Percentiles rank a stretch among this genome's conserved stretches.
Evolutionary conservation across 2,329 filamentous ascomycete genomes (phyloP).

Genomic region (Annulohypoxylon truncatum): DNA sequence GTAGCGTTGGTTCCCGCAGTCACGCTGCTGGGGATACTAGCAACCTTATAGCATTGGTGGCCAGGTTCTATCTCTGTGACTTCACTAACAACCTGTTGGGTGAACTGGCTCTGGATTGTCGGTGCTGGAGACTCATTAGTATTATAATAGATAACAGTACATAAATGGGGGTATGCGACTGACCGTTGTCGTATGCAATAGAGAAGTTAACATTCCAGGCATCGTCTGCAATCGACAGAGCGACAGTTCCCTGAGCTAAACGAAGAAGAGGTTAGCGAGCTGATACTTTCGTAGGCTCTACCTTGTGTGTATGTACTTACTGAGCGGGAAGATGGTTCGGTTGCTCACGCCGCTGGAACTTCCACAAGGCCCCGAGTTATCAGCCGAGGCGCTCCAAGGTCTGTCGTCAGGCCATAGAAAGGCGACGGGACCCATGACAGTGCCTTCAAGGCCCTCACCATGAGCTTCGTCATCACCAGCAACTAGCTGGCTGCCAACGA

Average conservation of each 20-base stretch:
- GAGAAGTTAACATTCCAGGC: slow-evolving; percentile 62
- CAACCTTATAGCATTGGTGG: slow-evolving; percentile 54
- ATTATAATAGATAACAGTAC: background rate
- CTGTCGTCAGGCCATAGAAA: slow-evolving; percentile 67
- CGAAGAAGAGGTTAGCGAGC: background rate
- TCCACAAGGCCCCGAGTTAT: slow-evolving; percentile 65
- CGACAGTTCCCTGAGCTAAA: slow-evolving; percentile 61
- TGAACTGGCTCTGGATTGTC: slow-evolving; percentile 50
- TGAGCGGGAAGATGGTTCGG: slow-evolving; percentile 63
- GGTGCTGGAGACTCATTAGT: slow-evolving; percentile 43
- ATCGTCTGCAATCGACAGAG: slow-evolving; percentile 63
- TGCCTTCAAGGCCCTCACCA: slow-evolving; percentile 48
- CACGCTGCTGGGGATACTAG: slow-evolving; percentile 43
- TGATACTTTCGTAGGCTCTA: background rate
- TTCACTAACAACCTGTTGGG: slow-evolving; percentile 47
- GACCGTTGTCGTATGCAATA: slow-evolving; percentile 60
- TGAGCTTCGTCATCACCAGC: slow-evolving; percentile 36
- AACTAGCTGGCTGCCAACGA: slow-evolving; percentile 33
- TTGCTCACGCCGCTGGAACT: slow-evolving; percentile 57
- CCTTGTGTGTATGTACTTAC: slow-evolving; percentile 48
- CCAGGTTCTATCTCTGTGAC: slow-evolving; percentile 50
- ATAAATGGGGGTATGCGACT: slow-evolving; percentile 31
- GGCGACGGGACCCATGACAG: slow-evolving; percentile 64
- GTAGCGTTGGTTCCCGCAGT: slow-evolving; percentile 51
- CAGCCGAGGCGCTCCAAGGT: slow-evolving; percentile 60